Base-by-base conservation (phyloP, 371 early-diverging fungal species). In the Pancytospora philotis region DNA sequence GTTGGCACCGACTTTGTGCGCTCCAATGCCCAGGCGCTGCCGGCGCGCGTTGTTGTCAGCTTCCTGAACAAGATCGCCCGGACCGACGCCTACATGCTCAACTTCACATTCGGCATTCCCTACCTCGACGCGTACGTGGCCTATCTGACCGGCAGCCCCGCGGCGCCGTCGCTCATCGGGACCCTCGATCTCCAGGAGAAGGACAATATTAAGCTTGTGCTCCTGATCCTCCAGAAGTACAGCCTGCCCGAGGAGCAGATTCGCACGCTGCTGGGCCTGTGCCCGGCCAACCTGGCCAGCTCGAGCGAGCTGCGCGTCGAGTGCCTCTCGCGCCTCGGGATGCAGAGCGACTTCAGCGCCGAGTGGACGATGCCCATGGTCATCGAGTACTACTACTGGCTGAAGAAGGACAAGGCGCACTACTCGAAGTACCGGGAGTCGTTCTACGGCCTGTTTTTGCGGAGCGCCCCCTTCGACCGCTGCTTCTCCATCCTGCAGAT, bases 401-500 rank as follows among this genome's bases (percentile, higher is more conserved):
- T 76, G 1, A 76, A 59, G 59, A 30, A 19, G 10, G 10, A 32
- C 2, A 60, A 62, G 30, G 41, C 31, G 39, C 50, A 52, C 13
- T 69, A 75, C 59, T 50, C 36, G 2, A 39, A 53, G 13, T 60
- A 68, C 53, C 22, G 58, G 35, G 22, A 27, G 3, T 16, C 32
- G 2, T 76, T 51, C 36, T 60, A 52, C 32, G 53, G 37, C 8
- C 28, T 34, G 3, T 76, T 76, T 61, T n/a, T 72, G 16, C 13
- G 25, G 35, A 64, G 48, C 19, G 39, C 30, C 2, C 76, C 76
- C 1, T 76, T 76, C 51, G 72, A 76, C 56, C 59, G 76, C 32
- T 76, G 76, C 36, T 76, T 76, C 66, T 48, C 72, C 0, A 72
- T 72, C 39, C 37, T 76, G n/a, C 61, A 55, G 27, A 69, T 51